Conservation (phyloP, 2,329 filamentous ascomycete genomes). For the Ramularia endophylla region DNA sequence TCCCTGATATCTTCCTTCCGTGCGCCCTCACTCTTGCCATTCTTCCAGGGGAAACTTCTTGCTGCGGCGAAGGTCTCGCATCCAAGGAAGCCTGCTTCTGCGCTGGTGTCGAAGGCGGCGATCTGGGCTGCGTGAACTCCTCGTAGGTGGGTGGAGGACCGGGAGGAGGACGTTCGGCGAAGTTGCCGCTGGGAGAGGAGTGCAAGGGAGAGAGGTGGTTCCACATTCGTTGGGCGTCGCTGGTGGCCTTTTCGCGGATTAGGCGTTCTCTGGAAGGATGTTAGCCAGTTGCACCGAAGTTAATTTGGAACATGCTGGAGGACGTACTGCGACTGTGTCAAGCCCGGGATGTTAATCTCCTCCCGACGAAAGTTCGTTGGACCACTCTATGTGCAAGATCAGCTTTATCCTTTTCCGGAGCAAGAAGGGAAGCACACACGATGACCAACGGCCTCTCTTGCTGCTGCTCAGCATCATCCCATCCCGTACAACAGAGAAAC, state of each 20-base stretch:
- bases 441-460: not conserved
- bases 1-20: not conserved
- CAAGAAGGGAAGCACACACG: not conserved
- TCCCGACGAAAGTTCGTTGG: constrained; percentile 31
- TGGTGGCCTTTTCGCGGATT: constrained; percentile 28
- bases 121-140: constrained; percentile 24
- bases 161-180: constrained; percentile 19
- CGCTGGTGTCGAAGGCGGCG: constrained; percentile 14
- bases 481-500: constrained; percentile 2
- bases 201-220: constrained; percentile 24
- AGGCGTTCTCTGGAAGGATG: constrained; percentile 16
- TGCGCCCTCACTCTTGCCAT: not conserved
- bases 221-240: constrained; percentile 27
- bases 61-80: not conserved
- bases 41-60: not conserved
- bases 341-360: constrained; percentile 27
- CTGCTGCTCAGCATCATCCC: not conserved
- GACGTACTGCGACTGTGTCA: constrained; percentile 24
- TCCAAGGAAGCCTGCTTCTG: not conserved
- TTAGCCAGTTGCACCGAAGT: no score
- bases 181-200: constrained; percentile 26
- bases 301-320: no score
- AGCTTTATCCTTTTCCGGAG: not conserved
- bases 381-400: constrained; percentile 18
- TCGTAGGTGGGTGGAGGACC: constrained; percentile 17